phyloP scores from a whole-genome alignment of 441 rosid genomes.

The Jatropha multifida region DNA sequence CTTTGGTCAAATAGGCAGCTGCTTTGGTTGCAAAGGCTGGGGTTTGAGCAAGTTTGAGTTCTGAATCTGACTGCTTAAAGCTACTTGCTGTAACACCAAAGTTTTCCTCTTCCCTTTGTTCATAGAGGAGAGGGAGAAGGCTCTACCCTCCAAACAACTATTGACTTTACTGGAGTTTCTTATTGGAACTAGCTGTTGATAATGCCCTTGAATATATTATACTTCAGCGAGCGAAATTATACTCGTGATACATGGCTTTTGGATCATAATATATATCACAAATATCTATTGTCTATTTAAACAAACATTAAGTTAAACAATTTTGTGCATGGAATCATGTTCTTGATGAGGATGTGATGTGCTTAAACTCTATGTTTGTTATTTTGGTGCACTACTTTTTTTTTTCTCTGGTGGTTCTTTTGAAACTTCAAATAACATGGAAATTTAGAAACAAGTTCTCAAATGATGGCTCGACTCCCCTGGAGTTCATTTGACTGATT shows the following conservation, averaged over 20 bases:
- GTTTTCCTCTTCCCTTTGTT: neutral
- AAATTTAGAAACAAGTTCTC: neutral
- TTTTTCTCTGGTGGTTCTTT: too few species aligned
- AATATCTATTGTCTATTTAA: neutral
- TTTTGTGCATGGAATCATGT: neutral
- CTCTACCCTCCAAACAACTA: neutral
- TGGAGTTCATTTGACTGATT: too few species aligned
- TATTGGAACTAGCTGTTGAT: neutral
- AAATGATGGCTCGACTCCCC: neutral
- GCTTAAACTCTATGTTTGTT: neutral
- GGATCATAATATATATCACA: neutral
- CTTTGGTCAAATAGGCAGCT: neutral
- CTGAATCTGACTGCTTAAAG: neutral
- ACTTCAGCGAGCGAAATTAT: neutral
- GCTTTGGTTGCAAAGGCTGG: neutral
- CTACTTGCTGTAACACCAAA: neutral
- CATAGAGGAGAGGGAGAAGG: neutral
- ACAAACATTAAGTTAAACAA: neutral
- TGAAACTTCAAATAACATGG: neutral
- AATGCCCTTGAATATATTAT: neutral
- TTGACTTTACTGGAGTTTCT: neutral
- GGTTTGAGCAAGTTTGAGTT: neutral
- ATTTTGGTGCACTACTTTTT: neutral
- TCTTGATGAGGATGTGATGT: neutral
- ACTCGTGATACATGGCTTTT: too few species aligned